Percentiles rank a stretch among this genome's conserved stretches.
These are phyloP conservation scores for Narthecium ossifragum DNA, from an alignment of 106 monocot species.

Conservation along the genomic window DNA sequence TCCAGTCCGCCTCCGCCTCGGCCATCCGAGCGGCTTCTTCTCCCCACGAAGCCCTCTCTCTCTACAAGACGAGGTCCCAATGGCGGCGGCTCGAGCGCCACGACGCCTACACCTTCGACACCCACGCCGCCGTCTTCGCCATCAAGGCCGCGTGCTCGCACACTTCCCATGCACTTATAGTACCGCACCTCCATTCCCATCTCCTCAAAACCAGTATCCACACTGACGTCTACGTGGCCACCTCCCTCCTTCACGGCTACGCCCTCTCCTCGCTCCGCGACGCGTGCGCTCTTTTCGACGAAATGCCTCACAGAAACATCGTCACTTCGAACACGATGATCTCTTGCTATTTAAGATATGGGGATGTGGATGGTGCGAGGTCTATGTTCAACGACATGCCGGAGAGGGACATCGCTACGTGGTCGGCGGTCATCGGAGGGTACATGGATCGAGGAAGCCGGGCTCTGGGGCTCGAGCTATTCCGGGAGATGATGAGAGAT, in stretches of 20 bases:
- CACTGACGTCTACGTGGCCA: conserved; percentile 39
- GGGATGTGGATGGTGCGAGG: conserved; percentile 27
- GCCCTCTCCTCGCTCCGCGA: conserved; percentile 16
- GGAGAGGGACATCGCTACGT: conserved; percentile 44
- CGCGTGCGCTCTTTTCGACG: conserved; percentile 50
- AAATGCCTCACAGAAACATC: conserved; percentile 39
- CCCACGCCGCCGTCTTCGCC: conserved; percentile 43
- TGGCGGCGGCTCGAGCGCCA: conserved; percentile 1
- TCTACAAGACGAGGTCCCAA: conserved; percentile 18
- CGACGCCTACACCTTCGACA: conserved; percentile 14
- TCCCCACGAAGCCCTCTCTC: conserved; percentile 25
- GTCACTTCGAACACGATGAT: conserved; percentile 35
- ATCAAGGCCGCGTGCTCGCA: conserved; percentile 44
- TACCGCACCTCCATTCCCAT: conserved; percentile 48
- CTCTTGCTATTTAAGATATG: too few relatives aligned
- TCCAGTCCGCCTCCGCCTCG: too few relatives aligned
- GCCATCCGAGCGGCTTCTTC: conserved; percentile 14
- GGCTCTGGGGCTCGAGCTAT: conserved; percentile 29
- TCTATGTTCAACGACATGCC: conserved; percentile 40
- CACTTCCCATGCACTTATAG: conserved; percentile 6
- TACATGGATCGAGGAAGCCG: conserved; percentile 21
- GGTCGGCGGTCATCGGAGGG: conserved; percentile 50
- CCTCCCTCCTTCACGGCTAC: conserved; percentile 45
- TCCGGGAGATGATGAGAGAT: conserved; percentile 45
- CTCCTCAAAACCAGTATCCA: conserved; percentile 43